These are phyloP conservation scores for Neurospora hispaniola DNA, from an alignment of 495 filamentous ascomycete genomes.

Conservation along the genomic window DNA sequence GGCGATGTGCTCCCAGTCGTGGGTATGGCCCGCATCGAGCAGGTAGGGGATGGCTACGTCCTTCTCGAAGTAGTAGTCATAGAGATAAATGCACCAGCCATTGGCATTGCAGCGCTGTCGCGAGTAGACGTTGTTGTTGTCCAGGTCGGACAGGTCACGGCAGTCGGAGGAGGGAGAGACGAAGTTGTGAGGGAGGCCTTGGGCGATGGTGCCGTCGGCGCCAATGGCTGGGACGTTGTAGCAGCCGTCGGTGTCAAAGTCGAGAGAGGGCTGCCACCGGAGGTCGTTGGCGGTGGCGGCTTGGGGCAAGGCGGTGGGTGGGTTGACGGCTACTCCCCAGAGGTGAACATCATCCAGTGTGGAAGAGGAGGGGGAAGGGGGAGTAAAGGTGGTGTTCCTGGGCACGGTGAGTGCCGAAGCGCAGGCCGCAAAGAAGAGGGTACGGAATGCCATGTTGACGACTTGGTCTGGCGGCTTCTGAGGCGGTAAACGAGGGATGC, in stretches of 20 bases:
- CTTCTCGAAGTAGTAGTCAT: constrained; percentile 41
- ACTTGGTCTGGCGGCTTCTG: neutral
- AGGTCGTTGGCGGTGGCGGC: constrained; percentile 31
- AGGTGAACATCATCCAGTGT: neutral
- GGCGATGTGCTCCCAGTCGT: constrained; percentile 40
- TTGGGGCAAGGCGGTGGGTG: constrained; percentile 28
- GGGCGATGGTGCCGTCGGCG: constrained; percentile 24
- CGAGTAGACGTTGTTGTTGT: constrained; percentile 38
- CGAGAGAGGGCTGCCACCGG: constrained; percentile 33
- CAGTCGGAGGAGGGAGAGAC: constrained; percentile 23
- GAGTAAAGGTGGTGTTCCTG: neutral
- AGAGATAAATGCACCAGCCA: constrained; percentile 35
- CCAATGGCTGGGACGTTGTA: constrained; percentile 37
- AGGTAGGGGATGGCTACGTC: constrained; percentile 28
- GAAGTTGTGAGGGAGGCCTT: constrained; percentile 26
- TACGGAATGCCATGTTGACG: neutral
- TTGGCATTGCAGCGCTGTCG: constrained; percentile 32
- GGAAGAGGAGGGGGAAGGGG: neutral
- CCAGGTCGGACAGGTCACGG: constrained; percentile 28
- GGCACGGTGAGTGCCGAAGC: neutral
- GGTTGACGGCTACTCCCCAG: constrained; percentile 5
- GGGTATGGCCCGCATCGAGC: constrained; percentile 25
- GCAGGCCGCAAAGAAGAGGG: neutral
- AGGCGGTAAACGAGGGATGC: neutral
- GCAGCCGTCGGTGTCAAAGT: constrained; percentile 38